These are phyloP conservation scores for Bryoglossum gracile DNA, from an alignment of 495 filamentous ascomycete species.

Conservation along the genomic window DNA sequence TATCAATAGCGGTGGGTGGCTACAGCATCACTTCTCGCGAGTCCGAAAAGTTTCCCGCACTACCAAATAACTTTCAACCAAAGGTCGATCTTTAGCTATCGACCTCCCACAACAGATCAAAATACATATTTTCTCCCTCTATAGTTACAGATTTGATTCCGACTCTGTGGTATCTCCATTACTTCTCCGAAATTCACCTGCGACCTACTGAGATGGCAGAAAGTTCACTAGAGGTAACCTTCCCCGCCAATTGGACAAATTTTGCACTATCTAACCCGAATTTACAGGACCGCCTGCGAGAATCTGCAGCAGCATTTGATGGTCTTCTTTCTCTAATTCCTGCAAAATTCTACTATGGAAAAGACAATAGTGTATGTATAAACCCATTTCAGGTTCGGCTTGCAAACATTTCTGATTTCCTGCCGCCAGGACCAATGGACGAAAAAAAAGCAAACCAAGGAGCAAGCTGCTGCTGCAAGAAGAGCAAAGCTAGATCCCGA, in stretches of 20 bases:
- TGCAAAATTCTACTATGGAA: conserved; percentile 84
- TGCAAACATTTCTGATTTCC: conserved; percentile 4
- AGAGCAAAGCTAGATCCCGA: conserved; percentile 82
- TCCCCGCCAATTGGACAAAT: conserved; percentile 19
- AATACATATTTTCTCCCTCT: too few relatives aligned
- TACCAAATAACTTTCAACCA: too few relatives aligned
- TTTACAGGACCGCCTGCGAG: conserved; percentile 71
- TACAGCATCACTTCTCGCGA: too few relatives aligned
- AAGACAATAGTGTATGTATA: conserved; percentile 71
- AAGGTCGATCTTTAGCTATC: too few relatives aligned
- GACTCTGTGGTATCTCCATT: too few relatives aligned
- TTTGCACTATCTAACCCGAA: conserved; percentile 10
- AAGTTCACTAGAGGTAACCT: conserved; percentile 18
- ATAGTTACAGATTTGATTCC: too few relatives aligned
- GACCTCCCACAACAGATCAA: too few relatives aligned
- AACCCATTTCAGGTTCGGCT: not conserved
- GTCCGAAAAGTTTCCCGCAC: too few relatives aligned
- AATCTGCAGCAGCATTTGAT: conserved; percentile 81
- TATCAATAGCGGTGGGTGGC: too few relatives aligned
- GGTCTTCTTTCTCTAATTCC: conserved; percentile 88
- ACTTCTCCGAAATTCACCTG: not conserved
- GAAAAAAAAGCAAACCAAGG: conserved; percentile 82
- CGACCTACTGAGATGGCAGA: conserved; percentile 19
- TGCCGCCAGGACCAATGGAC: conserved; percentile 69
- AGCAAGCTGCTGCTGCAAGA: conserved; percentile 67